phyloP scores from a whole-genome alignment of 129 eudicot species.

The Flaveria trinervia region DNA sequence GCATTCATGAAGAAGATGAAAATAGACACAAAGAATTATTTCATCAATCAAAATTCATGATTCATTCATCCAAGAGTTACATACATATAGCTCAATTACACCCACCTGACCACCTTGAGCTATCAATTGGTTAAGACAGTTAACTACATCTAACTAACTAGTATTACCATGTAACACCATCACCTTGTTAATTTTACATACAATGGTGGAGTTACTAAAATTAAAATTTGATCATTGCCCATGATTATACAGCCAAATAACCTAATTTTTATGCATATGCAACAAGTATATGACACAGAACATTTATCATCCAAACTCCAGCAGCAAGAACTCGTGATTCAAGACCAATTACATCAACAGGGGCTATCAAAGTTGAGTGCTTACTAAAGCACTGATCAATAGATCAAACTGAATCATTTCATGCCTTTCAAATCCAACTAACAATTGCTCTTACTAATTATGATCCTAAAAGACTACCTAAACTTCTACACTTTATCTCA shows the following conservation, averaged over 20 bases:
- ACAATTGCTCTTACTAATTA: background rate
- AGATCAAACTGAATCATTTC: background rate
- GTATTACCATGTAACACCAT: background rate
- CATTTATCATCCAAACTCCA: background rate
- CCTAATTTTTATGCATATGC: background rate
- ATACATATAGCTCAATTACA: too few relatives aligned
- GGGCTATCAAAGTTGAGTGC: background rate
- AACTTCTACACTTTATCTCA: background rate
- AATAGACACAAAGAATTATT: too few relatives aligned
- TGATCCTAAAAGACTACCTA: slow-evolving; percentile 12
- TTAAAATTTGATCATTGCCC: background rate
- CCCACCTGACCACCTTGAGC: too few relatives aligned
- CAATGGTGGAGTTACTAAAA: background rate
- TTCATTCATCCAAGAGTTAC: too few relatives aligned
- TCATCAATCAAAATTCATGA: too few relatives aligned
- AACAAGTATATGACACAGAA: background rate
- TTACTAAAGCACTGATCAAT: background rate
- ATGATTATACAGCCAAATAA: background rate
- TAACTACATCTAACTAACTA: too few relatives aligned
- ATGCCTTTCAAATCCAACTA: background rate
- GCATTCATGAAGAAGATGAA: too few relatives aligned
- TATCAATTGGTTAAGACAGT: too few relatives aligned
- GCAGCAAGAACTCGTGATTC: background rate
- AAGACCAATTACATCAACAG: background rate
- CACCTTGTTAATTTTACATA: background rate